Evolutionary conservation across 2,329 filamentous ascomycete genomes (phyloP), one percentile per base, ranked within the genome.

Genomic region (Alternaria burnsii): DNA sequence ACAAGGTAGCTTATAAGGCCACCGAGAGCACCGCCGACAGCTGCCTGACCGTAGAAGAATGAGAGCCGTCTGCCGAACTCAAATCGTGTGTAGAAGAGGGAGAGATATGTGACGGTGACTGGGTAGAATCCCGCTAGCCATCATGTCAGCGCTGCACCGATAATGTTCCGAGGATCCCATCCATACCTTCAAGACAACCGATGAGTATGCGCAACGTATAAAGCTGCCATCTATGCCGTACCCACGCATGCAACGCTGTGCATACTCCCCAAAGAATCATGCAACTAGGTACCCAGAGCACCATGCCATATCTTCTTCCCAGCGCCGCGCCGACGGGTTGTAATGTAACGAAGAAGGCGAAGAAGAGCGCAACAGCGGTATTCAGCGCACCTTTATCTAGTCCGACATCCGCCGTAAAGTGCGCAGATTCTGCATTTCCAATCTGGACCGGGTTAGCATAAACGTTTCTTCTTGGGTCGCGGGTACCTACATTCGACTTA

Each of bases 311-410:
- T 66, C 84, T 83, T 59, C 85, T 75, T 34, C 88, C 80, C 63
- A 90, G 84, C 12, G 85, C 85, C 0, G 85, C 85, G 3, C 85
- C 86, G 1, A 85, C 74, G 0, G 86, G 85, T 65, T 88, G 86
- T 12, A 88, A 77, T 0, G 83, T 66, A n/a, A 88, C 85, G 66
- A 88, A 88, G 58, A 85, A 84, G 65, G 82, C 80, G 69, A 86
- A 88, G 79, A 88, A 88, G 53, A 83, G 80, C 22, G 84, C 84
- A 10, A 87, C 82, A 3, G 86, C 84, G 5, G 81, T 81, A 65
- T 88, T 87, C 55, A 88, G 72, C 66, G 87, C 85, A 38, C 78
- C 76, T n/a, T 81, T 79, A 4, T 75, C 74, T 1, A 86, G 78
- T 0, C 85, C 86, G 26, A 86, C 82, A 65, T 88, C 85, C 41